Base-by-base conservation (phyloP, 139 green algal species). In the Closterium sp. region DNA sequence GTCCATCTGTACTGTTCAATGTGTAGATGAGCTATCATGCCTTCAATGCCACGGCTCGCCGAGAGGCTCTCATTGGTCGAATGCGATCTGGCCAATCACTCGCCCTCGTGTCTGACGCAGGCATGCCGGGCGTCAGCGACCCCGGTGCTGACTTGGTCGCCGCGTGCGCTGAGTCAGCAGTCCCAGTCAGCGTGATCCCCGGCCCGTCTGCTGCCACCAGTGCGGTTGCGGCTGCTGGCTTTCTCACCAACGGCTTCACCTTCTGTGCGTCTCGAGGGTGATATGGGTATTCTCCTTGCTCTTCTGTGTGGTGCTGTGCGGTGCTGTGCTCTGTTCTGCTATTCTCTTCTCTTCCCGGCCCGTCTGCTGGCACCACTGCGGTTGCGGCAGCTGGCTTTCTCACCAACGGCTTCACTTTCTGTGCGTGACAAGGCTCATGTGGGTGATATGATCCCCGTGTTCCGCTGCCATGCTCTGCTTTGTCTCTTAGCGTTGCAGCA, bases 61-160 rank as follows among this genome's bases (percentile, higher is more conserved):
- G 28, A 28, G 28, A 34, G 13, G 79, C 73, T 32, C 22, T 85
- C 22, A 24, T 92, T 22, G 31, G 21, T 30, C 84, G 90, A 2
- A 34, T 92, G 30, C 28, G 91, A 32, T 29, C 79, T 21, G 97
- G 97, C 0, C 92, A 96, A 86, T 93, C 96, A 11, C 86, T 99
- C 9, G 97, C 98, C 22, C 94, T 99, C 22, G 95, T 99, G 10
- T 97, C 94, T 79, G 97, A 99, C 92, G 98, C 98, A 1, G 93
- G 93, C 62, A 94, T 93, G 95, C 95, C 92, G 13, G 88, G 21
- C 31, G 90, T 99, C 62, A 97, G 91, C 87, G 98, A 99, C 95
- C 98, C 98, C n/a, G 98, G 98, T 0, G 89, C 86, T 9, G 32
- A 90, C 27, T 89, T 99, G 2, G 96, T 98, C 13, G 50, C 50